Evolutionary conservation across 2,329 filamentous ascomycete genomes (phyloP).

Genomic region (Aphanocladium album): DNA sequence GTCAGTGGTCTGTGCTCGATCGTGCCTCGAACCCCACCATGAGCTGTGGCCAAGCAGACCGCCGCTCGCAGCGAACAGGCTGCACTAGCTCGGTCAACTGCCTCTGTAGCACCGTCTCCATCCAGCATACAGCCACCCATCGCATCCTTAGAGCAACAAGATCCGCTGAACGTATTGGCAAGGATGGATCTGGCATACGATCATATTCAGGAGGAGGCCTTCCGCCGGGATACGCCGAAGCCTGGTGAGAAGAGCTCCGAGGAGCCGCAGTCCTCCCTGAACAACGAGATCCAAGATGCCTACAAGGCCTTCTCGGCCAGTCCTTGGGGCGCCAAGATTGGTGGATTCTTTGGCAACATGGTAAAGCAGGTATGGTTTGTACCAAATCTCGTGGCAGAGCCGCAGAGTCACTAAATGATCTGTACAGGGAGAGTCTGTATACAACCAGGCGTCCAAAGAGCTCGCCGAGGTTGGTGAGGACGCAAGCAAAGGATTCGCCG

Average conservation of each 20-base stretch:
- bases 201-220: conserved; percentile 82
- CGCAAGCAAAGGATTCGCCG: conserved; percentile 74
- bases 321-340: conserved; percentile 84
- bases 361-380: conserved; percentile 69
- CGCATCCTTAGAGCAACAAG: not conserved
- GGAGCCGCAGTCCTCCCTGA: conserved; percentile 53
- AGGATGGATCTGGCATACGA: conserved; percentile 96
- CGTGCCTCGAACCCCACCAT: conserved; percentile 6
- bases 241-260: conserved; percentile 32
- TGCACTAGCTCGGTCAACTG: not conserved
- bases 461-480: conserved; percentile 73
- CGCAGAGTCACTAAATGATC: not conserved
- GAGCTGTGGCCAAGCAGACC: not conserved
- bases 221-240: conserved; percentile 52
- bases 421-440: conserved; percentile 67
- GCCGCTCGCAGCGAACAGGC: not conserved
- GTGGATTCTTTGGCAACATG: conserved; percentile 85
- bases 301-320: conserved; percentile 90
- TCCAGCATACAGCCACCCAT: not conserved
- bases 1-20: conserved; percentile 10
- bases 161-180: not conserved
- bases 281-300: conserved; percentile 86
- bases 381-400: not conserved
- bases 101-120: not conserved
- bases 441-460: conserved; percentile 83